Conservation (phyloP, 768 basidiomycete species). For the Termitomyces sp. region DNA sequence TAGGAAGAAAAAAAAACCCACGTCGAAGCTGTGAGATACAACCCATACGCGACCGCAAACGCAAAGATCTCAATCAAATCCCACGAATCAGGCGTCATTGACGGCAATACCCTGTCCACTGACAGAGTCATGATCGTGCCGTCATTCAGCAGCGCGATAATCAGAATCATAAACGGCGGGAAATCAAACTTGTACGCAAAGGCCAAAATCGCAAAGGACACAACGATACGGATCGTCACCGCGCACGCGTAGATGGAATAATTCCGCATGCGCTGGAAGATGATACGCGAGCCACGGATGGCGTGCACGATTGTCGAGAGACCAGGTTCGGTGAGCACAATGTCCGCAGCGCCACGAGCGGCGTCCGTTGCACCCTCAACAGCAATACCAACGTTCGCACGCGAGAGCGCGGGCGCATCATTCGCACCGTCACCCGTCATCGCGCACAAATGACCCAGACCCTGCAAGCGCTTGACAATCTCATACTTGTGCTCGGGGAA, state of each 20-base stretch:
- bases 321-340: conserved; percentile 96
- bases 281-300: conserved; percentile 96
- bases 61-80: conserved; percentile 95
- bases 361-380: conserved; percentile 99
- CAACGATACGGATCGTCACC: conserved; percentile 98
- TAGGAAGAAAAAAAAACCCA: conserved; percentile 31
- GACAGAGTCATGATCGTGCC: conserved; percentile 99
- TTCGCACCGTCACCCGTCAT: conserved; percentile 99
- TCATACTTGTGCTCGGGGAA: conserved; percentile 99
- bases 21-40: conserved; percentile 92
- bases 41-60: conserved; percentile 91
- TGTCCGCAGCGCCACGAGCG: conserved; percentile 97
- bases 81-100: conserved; percentile 91
- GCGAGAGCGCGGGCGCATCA: conserved; percentile 94
- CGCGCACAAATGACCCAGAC: conserved; percentile 91
- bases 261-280: conserved; percentile 99
- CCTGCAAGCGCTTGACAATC: conserved; percentile 97
- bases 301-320: conserved; percentile 99
- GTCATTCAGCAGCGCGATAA: conserved; percentile 95
- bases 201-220: conserved; percentile 92
- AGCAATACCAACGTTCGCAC: conserved; percentile 99
- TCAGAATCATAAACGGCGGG: conserved; percentile 99
- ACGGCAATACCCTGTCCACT: conserved; percentile 93
- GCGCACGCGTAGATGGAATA: conserved; percentile 96
- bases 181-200: conserved; percentile 98